A percentile compares a stretch with the other conserved stretches of the same genome.
Evolutionary conservation across 768 basidiomycete species (phyloP).

Genomic region (Ephemerocybe angulata): DNA sequence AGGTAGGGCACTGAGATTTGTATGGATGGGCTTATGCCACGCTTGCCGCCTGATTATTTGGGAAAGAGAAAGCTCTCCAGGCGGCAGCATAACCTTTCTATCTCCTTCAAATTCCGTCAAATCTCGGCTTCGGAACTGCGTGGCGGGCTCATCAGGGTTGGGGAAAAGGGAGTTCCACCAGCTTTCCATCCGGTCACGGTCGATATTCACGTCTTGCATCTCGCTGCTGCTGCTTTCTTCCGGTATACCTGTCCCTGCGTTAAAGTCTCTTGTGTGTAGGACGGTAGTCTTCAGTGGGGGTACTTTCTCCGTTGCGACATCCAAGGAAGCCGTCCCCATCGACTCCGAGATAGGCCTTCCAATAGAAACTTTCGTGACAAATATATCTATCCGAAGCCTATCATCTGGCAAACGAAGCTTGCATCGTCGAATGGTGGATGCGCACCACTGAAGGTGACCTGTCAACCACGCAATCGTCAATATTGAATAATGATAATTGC

Average conservation of each 20-base stretch:
- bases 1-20: no score
- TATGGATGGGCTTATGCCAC: conserved; percentile 40
- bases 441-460: conserved; percentile 67
- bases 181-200: no score
- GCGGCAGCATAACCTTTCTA: conserved; percentile 44
- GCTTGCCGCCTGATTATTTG: conserved; percentile 54
- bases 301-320: no score
- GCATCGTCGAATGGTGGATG: conserved; percentile 60
- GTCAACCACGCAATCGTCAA: background rate
- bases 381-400: conserved; percentile 64
- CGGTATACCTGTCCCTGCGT: no score
- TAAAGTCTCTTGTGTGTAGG: no score
- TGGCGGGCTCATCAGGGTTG: no score
- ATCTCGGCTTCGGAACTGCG: conserved; percentile 39
- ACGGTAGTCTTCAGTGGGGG: no score
- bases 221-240: no score
- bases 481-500: background rate
- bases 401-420: conserved; percentile 43
- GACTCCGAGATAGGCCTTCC: background rate
- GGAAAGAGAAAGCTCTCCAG: conserved; percentile 55
- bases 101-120: conserved; percentile 80
- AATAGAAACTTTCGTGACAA: conserved; percentile 44
- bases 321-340: no score
- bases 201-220: background rate
- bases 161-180: no score